Evolutionary conservation across 345 rosid species (phyloP), one percentile per base, ranked within the genome.

Genomic region (Microcos paniculata): DNA sequence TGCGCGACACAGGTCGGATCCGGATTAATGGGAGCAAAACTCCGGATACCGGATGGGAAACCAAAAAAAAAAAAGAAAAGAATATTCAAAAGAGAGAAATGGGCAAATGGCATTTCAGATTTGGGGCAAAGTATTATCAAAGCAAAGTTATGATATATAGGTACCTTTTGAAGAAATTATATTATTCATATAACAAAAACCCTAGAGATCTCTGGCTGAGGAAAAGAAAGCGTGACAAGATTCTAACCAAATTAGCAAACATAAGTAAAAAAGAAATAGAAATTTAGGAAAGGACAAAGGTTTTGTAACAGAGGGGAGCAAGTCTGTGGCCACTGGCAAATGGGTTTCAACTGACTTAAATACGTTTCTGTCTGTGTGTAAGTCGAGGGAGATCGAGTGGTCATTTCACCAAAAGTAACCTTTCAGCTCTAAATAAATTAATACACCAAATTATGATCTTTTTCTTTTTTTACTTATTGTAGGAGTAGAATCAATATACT

Each of bases 301-400:
- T 55, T 35, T 35, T 31, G 66, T 43, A 78, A 64, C 77, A 79
- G 77, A 62, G 57, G 58, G 43, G 30, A 62, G 56, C 40, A 49
- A 72, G 78, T 63, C 82, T 77, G 66, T 72, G 73, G 10, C 57
- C 63, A 57, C 53, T 40, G 51, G 68, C 57, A 70, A 62, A 79
- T 80, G 77, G 72, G 75, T 71, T 79, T 74, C 73, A 69, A 73
- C 78, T 67, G 80, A 80, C 82, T 76, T 82, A 61, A 82, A 80
- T 74, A 77, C 73, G 68, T 48, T 35, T 68, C 69, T 71, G 77
- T 58, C 70, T 62, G 43, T 59, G 75, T 49, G 81, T n/a, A 76
- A 57, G 80, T 73, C 81, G 82, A 77, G 85, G 79, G 82, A 78
- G 77, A 81, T 76, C 73, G 90, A 87, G 62, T 59, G 76, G 90